Evolutionary conservation across 768 basidiomycete species (phyloP), one percentile per base, ranked within the genome.

Genomic region (Candolleomyces aberdarensis): DNA sequence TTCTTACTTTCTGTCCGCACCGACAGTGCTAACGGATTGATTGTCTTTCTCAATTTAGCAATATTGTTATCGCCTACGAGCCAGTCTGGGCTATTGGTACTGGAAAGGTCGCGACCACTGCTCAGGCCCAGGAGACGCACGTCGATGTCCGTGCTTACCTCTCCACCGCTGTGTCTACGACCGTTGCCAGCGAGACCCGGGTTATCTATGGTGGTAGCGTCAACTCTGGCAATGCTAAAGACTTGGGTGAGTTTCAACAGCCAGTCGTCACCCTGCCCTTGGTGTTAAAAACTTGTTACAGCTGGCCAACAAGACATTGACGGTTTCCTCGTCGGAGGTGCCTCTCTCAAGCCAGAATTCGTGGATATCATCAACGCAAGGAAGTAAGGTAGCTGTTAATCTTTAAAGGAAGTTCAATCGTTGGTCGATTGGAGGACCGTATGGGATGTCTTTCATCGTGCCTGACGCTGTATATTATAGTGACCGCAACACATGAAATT

Each of bases 11-110:
- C 43, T 52, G 14, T 46, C 3, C 5, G 15, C 15, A 39, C 43
- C 57, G 32, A 53, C 20, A 40, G 26, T 58, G 29, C 32, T 41
- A 20, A 47, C 39, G 36, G 5, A 29, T 14, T 53, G 52, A 13
- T 4, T n/a, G 3, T 4, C 19, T 29, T 32, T n/a, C 14, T 53
- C 29, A 47, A 32, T 31, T 36, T 51, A 96, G 94, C 69, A 86
- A 91, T 64, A 81, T 98, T 69, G 96, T 99, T 60, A 83, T 99
- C 68, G 97, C 97, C 19, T 99, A 96, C 74, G 94, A 96, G 74
- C 93, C 95, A 47, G 93, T 98, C 17, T 98, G 97, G 96, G 96
- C 97, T 39, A 98, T 98, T 73, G 97, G 97, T 49, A 98, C 96
- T 13, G 96, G 96, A 64, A 96, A 91, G 74, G 96, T 97, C 56